These are phyloP conservation scores for Ganoderma multipileum DNA, from an alignment of 1,284 basidiomycete species.

Conservation along the genomic window DNA sequence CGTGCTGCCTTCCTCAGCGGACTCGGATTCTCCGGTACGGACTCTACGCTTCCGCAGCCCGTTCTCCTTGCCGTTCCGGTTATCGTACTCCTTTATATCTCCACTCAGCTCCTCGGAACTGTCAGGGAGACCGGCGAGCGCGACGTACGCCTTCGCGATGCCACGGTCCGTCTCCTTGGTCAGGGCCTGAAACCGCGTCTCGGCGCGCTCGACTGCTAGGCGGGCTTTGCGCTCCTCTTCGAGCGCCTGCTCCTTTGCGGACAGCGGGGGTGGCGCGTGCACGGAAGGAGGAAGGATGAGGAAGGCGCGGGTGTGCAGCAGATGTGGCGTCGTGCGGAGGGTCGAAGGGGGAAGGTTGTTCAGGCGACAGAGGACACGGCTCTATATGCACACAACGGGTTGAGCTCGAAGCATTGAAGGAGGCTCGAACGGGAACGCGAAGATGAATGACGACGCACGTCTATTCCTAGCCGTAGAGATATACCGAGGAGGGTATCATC, in stretches of 20 bases:
- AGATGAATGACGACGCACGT: slow-evolving; percentile 63
- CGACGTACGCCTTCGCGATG: slow-evolving; percentile 70
- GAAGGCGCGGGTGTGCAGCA: slow-evolving; percentile 72
- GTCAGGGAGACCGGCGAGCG: slow-evolving; percentile 53
- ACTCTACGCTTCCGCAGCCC: slow-evolving; percentile 23
- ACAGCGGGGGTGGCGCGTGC: slow-evolving; percentile 22
- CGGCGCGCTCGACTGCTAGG: slow-evolving; percentile 59
- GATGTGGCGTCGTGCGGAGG: slow-evolving; percentile 72
- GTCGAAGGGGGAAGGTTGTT: slow-evolving; percentile 73
- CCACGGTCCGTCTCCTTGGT: slow-evolving; percentile 74
- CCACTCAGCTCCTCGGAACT: slow-evolving; percentile 33
- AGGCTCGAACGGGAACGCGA: not conserved
- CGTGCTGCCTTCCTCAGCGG: slow-evolving; percentile 1
- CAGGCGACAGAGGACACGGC: slow-evolving; percentile 61
- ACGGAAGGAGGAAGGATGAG: slow-evolving; percentile 57
- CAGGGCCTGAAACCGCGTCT: slow-evolving; percentile 64
- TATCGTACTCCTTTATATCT: slow-evolving; percentile 40
- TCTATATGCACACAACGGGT: slow-evolving; percentile 44
- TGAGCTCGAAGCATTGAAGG: not conserved
- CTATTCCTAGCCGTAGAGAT: slow-evolving; percentile 62
- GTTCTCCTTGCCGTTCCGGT: slow-evolving; percentile 30
- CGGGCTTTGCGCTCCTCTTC: slow-evolving; percentile 48
- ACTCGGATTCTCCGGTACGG: slow-evolving; percentile 2
- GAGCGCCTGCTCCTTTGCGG: slow-evolving; percentile 30
- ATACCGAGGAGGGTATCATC: slow-evolving; percentile 74